Evolutionary conservation across 148 eudicot species (phyloP).

Genomic region (Talinum fruticosum): DNA sequence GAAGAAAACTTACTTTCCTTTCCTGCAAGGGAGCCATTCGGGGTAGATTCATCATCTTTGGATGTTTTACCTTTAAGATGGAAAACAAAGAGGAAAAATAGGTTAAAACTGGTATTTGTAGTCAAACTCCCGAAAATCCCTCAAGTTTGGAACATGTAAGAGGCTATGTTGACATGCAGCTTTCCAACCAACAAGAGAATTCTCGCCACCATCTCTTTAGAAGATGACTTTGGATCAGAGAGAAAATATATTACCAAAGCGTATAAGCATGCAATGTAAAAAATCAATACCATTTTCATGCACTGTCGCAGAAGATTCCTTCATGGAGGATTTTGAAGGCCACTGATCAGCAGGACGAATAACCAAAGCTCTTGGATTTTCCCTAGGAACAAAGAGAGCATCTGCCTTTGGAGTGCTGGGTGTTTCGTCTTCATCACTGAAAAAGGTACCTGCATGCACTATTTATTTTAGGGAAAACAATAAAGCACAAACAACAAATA

Average conservation of each 20-base stretch:
- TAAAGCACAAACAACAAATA: not conserved
- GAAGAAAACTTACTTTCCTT: conserved; percentile 49
- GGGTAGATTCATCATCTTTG: conserved; percentile 27
- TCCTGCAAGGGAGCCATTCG: conserved; percentile 43
- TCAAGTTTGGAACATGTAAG: not conserved
- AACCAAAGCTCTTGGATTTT: conserved; percentile 90
- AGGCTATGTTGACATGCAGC: not conserved
- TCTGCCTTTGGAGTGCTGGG: conserved; percentile 95
- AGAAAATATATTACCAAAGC: not conserved
- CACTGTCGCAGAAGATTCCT: conserved; percentile 32
- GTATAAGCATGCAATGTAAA: not conserved
- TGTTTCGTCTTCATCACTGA: conserved; percentile 67
- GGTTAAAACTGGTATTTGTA: not conserved
- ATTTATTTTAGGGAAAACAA: not conserved
- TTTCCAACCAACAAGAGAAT: not conserved
- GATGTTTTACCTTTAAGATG: conserved; percentile 40
- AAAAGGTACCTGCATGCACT: conserved; percentile 64
- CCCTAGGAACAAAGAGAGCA: conserved; percentile 91
- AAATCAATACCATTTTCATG: conserved; percentile 64
- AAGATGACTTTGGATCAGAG: not conserved
- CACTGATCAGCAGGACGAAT: conserved; percentile 81
- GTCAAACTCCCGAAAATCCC: not conserved
- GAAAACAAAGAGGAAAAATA: not conserved
- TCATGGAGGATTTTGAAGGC: conserved; percentile 52
- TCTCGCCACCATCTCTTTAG: not conserved